These are phyloP conservation scores for Lotmaria passim DNA, from an alignment of 208 protist genomes.

Conservation along the genomic window DNA sequence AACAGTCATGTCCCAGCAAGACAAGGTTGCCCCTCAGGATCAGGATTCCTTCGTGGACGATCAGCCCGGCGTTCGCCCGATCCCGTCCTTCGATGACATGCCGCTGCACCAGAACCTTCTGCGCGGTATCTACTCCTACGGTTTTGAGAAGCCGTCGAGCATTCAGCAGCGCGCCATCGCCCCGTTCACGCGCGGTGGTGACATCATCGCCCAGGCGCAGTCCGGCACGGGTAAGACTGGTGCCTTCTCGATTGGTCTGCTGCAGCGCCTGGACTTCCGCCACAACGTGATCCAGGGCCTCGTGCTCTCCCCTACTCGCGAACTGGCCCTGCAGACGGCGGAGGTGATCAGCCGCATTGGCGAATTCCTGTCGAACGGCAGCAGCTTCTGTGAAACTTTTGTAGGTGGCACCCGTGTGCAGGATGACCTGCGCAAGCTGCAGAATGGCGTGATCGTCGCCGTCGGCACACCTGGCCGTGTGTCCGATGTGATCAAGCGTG, in stretches of 20 bases:
- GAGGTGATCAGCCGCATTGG: slow-evolving; percentile 96
- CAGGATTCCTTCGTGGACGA: slow-evolving; percentile 93
- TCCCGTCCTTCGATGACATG: slow-evolving; percentile 95
- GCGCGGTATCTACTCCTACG: slow-evolving; percentile 97
- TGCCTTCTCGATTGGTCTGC: slow-evolving; percentile 97
- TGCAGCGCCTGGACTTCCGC: slow-evolving; percentile 93
- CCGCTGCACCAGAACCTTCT: slow-evolving; percentile 86
- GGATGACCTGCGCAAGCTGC: slow-evolving; percentile 96
- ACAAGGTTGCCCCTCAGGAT: slow-evolving; percentile 83
- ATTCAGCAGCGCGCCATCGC: slow-evolving; percentile 96
- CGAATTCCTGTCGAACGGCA: slow-evolving; percentile 93
- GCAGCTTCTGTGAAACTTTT: slow-evolving; percentile 88
- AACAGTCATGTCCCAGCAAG: slow-evolving; percentile 74
- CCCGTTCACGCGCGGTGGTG: slow-evolving; percentile 87
- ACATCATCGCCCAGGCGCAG: slow-evolving; percentile 98
- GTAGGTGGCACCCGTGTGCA: slow-evolving; percentile 95
- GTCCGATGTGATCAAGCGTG: slow-evolving; percentile 96
- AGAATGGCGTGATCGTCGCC: slow-evolving; percentile 94
- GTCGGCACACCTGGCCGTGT: slow-evolving; percentile 98
- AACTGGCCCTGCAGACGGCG: slow-evolving; percentile 97
- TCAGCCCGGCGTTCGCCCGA: slow-evolving; percentile 74
- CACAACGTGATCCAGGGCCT: slow-evolving; percentile 93
- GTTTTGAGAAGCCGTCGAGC: slow-evolving; percentile 98
- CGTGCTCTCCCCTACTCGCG: slow-evolving; percentile 96
- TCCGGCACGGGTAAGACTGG: slow-evolving; percentile 98